Percentiles rank a stretch among this genome's conserved stretches.
Conservation (phyloP, 2,329 filamentous ascomycete genomes). For the Raffaelea arxii region DNA sequence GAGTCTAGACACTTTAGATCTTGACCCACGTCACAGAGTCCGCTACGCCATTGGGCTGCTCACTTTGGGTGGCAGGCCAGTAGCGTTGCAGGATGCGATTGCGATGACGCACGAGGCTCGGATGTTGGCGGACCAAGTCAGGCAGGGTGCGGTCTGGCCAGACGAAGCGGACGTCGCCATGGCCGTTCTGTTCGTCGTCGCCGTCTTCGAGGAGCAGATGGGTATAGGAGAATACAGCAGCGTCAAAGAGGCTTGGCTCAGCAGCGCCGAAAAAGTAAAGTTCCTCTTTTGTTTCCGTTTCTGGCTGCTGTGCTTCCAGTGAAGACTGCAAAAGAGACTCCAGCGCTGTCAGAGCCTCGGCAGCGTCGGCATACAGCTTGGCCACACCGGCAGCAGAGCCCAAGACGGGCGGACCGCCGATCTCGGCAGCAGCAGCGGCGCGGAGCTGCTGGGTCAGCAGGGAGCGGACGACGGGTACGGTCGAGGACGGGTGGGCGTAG, state of each 20-base stretch:
- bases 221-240: constrained; percentile 82
- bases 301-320: neutral
- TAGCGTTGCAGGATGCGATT: constrained; percentile 26
- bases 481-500: constrained; percentile 58
- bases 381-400: no score
- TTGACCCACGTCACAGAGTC: constrained; percentile 8
- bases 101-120: constrained; percentile 56
- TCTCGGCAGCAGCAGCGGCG: constrained; percentile 60
- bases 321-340: constrained; percentile 24
- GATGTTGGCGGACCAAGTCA: constrained; percentile 44
- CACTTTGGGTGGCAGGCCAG: constrained; percentile 13
- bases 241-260: constrained; percentile 70
- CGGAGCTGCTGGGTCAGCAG: constrained; percentile 58
- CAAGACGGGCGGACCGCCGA: no score
- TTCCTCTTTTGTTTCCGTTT: neutral
- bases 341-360: constrained; percentile 36
- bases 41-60: neutral
- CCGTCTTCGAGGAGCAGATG: constrained; percentile 59
- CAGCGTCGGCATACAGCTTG: constrained; percentile 36
- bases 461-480: constrained; percentile 51
- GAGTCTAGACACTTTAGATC: constrained; percentile 2
- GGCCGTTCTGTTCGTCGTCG: neutral
- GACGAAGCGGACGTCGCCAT: constrained; percentile 26
- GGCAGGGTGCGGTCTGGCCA: constrained; percentile 57
- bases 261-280: constrained; percentile 47